Evolutionary conservation across 495 filamentous ascomycete genomes (phyloP).

Genomic region (Penicillium psychrofluorescens): DNA sequence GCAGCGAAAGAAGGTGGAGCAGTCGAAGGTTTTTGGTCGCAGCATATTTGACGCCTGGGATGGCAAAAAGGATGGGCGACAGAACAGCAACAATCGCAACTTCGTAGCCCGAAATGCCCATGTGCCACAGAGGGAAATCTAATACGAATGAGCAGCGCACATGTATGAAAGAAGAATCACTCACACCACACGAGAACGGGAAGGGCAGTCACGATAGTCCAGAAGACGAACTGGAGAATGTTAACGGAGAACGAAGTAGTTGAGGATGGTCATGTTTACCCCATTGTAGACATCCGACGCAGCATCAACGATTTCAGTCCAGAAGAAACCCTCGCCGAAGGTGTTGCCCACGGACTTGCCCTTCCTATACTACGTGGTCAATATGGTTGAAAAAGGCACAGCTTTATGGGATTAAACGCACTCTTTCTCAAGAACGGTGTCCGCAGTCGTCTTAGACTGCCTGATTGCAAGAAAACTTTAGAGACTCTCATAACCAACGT

Average conservation of each 20-base stretch:
- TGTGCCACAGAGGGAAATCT: conserved; percentile 99
- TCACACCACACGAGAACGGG: conserved; percentile 90
- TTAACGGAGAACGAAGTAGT: conserved; percentile 1
- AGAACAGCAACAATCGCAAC: conserved; percentile 76
- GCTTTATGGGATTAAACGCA: conserved; percentile 41
- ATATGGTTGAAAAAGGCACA: conserved; percentile 7
- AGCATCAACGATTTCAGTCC: conserved; percentile 69
- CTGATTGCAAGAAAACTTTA: conserved; percentile 35
- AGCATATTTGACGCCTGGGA: conserved; percentile 58
- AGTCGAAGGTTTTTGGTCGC: conserved; percentile 60
- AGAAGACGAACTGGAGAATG: conserved; percentile 74
- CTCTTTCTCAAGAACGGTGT: conserved; percentile 84
- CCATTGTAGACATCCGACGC: conserved; percentile 89
- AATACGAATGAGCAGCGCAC: conserved; percentile 10
- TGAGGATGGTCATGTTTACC: conserved; percentile 40
- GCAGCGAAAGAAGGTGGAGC: conserved; percentile 67
- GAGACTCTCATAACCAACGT: conserved; percentile 28
- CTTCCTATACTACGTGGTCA: conserved; percentile 56
- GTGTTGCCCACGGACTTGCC: conserved; percentile 63
- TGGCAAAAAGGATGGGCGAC: conserved; percentile 74
- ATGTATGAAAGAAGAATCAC: conserved; percentile 20
- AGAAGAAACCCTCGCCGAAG: conserved; percentile 66
- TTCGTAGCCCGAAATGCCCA: conserved; percentile 98
- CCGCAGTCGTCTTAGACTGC: conserved; percentile 55
- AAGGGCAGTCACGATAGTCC: conserved; percentile 86